Base-by-base conservation (phyloP, 192 early-diverging fungal species). In the Coemansia asiatica region DNA sequence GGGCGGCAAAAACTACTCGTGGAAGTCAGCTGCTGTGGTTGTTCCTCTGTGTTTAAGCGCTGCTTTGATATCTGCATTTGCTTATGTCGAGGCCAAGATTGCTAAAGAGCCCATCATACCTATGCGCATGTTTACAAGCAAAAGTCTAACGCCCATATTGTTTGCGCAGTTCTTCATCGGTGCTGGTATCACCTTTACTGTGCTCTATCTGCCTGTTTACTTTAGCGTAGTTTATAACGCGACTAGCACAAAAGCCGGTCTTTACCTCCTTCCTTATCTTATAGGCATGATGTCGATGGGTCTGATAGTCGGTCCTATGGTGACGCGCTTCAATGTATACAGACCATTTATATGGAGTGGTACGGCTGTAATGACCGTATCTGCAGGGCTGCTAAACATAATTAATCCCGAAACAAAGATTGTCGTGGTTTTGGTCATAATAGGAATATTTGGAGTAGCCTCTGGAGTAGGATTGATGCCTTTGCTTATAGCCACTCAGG, bases 31-130 rank as follows among this genome's bases (percentile, higher is more conserved):
- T 1, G 56, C 81, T 4, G 75, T 89, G 23, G 84, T 87, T 56
- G 61, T 55, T 2, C 47, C 67, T 10, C 65, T 76, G 26, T 57
- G 71, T 12, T 64, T 88, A 38, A 88, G 90, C 21, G 63, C 48
- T 13, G 35, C 79, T 6, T 27, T 86, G n/a, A 56, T 85, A 21
- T 19, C 64, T 9, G 69, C 68, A 10, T 93, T 93, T 64, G 79
- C 77, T 4, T 71, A 75, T 22, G 72, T 91, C 10, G 90, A 95
- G 74, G 40, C 64, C 27, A 79, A 81, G 44, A 21, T 86, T 19
- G 85, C 92, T 2, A 60, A 74, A 7, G 86, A 91, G 61, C 92
- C 94, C 6, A 78, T 96, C 38, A 84, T 93, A 31, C 89, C 92
- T 12, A 69, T 80, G 60, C 67, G 65, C 31, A 56, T 76, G 66